These are phyloP conservation scores for Alternaria gaisen DNA, from an alignment of 2,329 filamentous ascomycete genomes.

Conservation along the genomic window DNA sequence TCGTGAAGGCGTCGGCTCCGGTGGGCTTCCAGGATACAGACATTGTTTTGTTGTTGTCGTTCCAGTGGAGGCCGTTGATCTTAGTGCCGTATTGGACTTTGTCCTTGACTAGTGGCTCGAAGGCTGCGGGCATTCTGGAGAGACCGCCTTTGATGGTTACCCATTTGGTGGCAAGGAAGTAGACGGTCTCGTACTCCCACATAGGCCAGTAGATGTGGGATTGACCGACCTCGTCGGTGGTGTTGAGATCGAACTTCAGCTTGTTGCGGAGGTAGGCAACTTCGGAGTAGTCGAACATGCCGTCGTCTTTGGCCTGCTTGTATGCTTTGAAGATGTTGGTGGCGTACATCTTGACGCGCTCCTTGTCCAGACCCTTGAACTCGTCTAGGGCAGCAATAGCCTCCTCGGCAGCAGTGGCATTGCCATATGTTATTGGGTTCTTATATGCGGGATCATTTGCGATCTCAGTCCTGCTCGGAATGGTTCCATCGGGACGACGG, in stretches of 20 bases:
- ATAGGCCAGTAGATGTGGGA: conserved; percentile 56
- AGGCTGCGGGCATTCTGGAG: conserved; percentile 65
- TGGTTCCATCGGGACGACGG: conserved; percentile 21
- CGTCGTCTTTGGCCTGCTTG: conserved; percentile 59
- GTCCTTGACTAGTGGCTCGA: conserved; percentile 66
- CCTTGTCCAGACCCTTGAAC: conserved; percentile 21
- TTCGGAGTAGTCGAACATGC: conserved; percentile 69
- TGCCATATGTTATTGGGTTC: conserved; percentile 19
- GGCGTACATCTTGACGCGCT: conserved; percentile 47
- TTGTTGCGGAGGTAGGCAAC: conserved; percentile 60
- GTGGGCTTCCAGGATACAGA: conserved; percentile 58
- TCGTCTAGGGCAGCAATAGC: conserved; percentile 22
- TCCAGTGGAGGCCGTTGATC: conserved; percentile 64
- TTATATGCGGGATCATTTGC: conserved; percentile 16
- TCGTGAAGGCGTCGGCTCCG: conserved; percentile 30
- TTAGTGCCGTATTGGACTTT: conserved; percentile 63
- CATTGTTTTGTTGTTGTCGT: conserved; percentile 59
- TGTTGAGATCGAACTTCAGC: conserved; percentile 61
- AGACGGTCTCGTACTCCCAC: conserved; percentile 58
- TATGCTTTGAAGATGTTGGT: conserved; percentile 60
- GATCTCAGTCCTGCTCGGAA: conserved; percentile 21
- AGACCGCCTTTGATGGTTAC: conserved; percentile 68
- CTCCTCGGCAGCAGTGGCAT: conserved; percentile 20
- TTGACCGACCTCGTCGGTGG: conserved; percentile 53
- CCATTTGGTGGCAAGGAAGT: conserved; percentile 66